phyloP scores from a whole-genome alignment of 2,329 filamentous ascomycete species.

The Cladosporium sp. region DNA sequence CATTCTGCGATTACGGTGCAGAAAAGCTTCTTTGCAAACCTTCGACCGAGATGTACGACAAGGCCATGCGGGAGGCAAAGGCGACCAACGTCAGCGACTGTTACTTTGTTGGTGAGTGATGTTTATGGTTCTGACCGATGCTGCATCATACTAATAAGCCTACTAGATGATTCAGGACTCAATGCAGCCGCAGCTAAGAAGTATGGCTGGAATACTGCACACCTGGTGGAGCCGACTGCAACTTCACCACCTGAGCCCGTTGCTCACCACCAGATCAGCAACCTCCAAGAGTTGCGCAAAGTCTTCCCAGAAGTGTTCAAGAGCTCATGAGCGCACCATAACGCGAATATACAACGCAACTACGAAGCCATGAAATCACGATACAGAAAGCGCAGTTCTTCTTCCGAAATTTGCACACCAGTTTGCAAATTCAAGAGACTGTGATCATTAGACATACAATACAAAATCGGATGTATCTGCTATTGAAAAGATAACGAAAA shows the following conservation, averaged over 20 bases:
- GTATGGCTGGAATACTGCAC: conserved; percentile 82
- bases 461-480: not conserved
- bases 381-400: not conserved
- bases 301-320: conserved; percentile 89
- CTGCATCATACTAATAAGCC: not conserved
- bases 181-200: conserved; percentile 78
- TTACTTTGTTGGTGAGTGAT: conserved; percentile 82
- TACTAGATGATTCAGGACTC: conserved; percentile 76
- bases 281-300: conserved; percentile 72
- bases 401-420: not conserved
- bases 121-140: not conserved
- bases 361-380: conserved; percentile 9
- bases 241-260: conserved; percentile 63
- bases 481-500: not conserved
- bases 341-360: not conserved
- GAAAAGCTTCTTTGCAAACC: conserved; percentile 85
- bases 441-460: not conserved
- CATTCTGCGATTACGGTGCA: conserved; percentile 84
- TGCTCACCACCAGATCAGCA: conserved; percentile 69
- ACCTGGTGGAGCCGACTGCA: conserved; percentile 78
- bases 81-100: conserved; percentile 69
- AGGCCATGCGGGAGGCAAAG: conserved; percentile 84
- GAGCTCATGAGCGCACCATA: conserved; percentile 22
- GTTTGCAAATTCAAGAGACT: not conserved
- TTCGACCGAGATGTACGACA: conserved; percentile 76